A percentile compares a stretch with the other conserved stretches of the same genome.
phyloP scores from a whole-genome alignment of 1,284 basidiomycete species.

The Moesziomyces sp. region DNA sequence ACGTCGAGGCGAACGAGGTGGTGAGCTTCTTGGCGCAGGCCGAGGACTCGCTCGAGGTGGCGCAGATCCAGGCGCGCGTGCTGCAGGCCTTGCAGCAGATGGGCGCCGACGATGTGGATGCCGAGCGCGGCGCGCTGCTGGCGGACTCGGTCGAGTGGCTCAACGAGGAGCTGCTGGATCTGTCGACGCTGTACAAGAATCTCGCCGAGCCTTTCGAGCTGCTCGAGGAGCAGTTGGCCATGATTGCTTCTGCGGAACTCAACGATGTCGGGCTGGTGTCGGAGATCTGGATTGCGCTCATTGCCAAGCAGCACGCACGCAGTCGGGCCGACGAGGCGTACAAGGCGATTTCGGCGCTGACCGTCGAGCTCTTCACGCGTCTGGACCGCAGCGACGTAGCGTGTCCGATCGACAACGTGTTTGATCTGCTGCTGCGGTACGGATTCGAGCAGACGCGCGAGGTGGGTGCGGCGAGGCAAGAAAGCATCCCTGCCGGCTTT shows the following conservation, averaged over 20 bases:
- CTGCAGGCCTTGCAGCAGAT: slow-evolving; percentile 68
- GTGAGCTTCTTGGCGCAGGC: slow-evolving; percentile 91
- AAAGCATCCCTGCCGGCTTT: slow-evolving; percentile 37
- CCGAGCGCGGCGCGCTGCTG: slow-evolving; percentile 74
- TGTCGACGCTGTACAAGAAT: slow-evolving; percentile 79
- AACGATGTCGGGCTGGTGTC: slow-evolving; percentile 82
- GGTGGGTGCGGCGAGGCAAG: slow-evolving; percentile 3
- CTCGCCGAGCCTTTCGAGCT: slow-evolving; percentile 90
- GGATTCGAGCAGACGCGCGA: slow-evolving; percentile 47
- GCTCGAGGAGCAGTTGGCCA: slow-evolving; percentile 84
- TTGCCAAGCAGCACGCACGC: slow-evolving; percentile 76
- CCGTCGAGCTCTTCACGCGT: slow-evolving; percentile 47
- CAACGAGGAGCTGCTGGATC: slow-evolving; percentile 69
- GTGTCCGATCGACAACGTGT: slow-evolving; percentile 61
- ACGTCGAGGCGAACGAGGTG: slow-evolving; percentile 78
- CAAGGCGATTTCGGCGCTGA: slow-evolving; percentile 43
- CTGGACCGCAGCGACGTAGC: slow-evolving; percentile 55
- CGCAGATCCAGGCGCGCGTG: slow-evolving; percentile 90
- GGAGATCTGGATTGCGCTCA: slow-evolving; percentile 88
- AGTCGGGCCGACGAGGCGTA: slow-evolving; percentile 35
- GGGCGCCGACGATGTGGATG: slow-evolving; percentile 57
- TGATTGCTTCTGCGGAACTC: slow-evolving; percentile 92
- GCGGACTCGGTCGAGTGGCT: slow-evolving; percentile 68
- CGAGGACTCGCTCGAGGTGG: slow-evolving; percentile 96
- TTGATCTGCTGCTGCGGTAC: slow-evolving; percentile 57